These are phyloP conservation scores for Sphenostylis stenocarpa DNA, from an alignment of 306 rosid species.

Conservation along the genomic window DNA sequence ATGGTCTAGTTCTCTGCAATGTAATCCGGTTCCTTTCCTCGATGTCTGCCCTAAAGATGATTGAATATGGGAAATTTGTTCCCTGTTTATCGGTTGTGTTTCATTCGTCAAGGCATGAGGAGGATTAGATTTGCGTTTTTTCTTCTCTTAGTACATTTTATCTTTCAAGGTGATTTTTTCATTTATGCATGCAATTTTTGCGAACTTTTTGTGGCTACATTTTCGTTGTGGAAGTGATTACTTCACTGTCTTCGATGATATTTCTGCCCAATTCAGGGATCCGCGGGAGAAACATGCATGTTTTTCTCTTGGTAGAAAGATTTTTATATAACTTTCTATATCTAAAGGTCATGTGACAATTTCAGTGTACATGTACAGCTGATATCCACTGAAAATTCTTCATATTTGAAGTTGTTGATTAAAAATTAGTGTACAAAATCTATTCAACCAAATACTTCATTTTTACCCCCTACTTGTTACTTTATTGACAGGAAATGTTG, in stretches of 20 bases:
- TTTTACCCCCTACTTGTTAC: not conserved
- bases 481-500: not conserved
- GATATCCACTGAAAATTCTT: slow-evolving; percentile 5
- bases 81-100: slow-evolving; percentile 3
- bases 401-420: not conserved
- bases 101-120: not conserved
- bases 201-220: not conserved
- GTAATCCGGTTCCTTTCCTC: not conserved
- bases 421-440: not conserved
- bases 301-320: not conserved
- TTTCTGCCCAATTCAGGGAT: not conserved
- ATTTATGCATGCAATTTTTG: not conserved
- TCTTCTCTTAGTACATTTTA: not conserved
- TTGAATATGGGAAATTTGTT: not conserved
- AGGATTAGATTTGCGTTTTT: not conserved
- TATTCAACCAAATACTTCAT: not conserved
- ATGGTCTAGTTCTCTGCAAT: not conserved
- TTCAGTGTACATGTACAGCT: not conserved
- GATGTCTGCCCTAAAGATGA: not conserved
- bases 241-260: not conserved
- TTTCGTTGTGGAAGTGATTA: not conserved
- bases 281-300: not conserved
- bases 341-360: not conserved
- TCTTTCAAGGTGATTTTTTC: not conserved
- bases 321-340: not conserved